A percentile compares a stretch with the other conserved stretches of the same genome.
Conservation (phyloP, 495 filamentous ascomycete genomes). For the Xylaria longipes region DNA sequence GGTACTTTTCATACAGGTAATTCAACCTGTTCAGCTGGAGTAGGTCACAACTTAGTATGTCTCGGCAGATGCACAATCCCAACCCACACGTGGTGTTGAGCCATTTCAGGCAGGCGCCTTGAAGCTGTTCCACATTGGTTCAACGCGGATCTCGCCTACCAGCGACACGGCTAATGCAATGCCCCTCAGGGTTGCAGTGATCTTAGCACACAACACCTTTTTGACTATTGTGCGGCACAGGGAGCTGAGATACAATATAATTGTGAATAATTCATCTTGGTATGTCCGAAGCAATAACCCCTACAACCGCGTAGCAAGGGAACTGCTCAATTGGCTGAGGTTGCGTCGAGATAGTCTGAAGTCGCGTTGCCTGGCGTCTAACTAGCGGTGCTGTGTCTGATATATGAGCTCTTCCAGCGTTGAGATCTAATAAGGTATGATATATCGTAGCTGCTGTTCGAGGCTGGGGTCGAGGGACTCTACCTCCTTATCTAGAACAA, state of each 20-base stretch:
- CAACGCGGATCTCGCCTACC: constrained; percentile 3
- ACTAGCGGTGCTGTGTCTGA: background rate
- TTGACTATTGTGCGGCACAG: background rate
- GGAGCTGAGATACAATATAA: background rate
- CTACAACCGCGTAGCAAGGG: background rate
- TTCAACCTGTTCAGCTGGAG: constrained; percentile 6
- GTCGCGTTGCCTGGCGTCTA: background rate
- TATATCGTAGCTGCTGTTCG: background rate
- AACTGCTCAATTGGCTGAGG: background rate
- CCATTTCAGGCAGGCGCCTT: background rate
- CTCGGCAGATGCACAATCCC: constrained; percentile 6
- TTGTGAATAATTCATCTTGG: background rate
- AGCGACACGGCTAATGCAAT: constrained; percentile 16
- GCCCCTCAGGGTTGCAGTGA: constrained; percentile 5
- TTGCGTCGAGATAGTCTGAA: background rate
- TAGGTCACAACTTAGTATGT: background rate
- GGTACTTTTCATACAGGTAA: background rate
- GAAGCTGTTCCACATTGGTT: background rate
- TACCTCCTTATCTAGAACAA: background rate
- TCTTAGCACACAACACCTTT: background rate
- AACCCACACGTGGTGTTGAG: constrained; percentile 6
- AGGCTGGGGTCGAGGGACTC: background rate
- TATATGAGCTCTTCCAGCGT: background rate
- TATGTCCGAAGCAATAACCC: background rate
- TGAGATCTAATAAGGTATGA: background rate